Base-by-base conservation (phyloP, 2,329 filamentous ascomycete species). In the Fusarium sp. region DNA sequence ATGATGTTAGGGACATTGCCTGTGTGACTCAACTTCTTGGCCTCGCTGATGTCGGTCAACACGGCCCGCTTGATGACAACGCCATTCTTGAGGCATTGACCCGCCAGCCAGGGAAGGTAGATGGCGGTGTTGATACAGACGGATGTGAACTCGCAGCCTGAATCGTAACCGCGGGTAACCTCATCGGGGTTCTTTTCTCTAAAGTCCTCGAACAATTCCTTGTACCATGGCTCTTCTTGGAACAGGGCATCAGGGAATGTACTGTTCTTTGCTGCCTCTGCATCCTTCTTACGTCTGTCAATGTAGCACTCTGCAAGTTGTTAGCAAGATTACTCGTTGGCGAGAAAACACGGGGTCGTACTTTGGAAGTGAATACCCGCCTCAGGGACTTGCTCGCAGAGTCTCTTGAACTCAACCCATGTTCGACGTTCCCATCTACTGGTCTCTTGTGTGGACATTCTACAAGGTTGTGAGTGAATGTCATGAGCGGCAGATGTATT, bases 121-220 rank as follows among this genome's bases (percentile, higher is more conserved):
- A 98, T 81, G 43, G 92, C 89, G 0, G 93, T 93, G 81, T 98
- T 98, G 78, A 98, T 95, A 81, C 94, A 98, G 42, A 97, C 90
- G 2, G 92, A 95, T 10, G 88, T 93, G 79, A 96, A 97, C 58
- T 86, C 84, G 52, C 88, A 92, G 25, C 89, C 94, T 13, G 90
- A 91, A 64, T 93, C 90, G 55, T 90, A 87, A 19, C 87, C 92
- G 0, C 82, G 73, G 0, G 88, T 87, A 2, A 97, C 81, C 71
- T 91, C 84, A 12, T 82, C 79, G 34, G 84, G 78, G 7, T 85
- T 76, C 6, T 95, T 79, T 60, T 89, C 81, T 65, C 88, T 86
- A 79, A 90, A 95, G 80, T 95, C 89, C 14, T 90, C 89, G 48
- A 91, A 86, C 9, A 93, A 79, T 58, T 90, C 83, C 76, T 88